phyloP scores from a whole-genome alignment of 352 stramenopile species.

The Globisporangium polare region DNA sequence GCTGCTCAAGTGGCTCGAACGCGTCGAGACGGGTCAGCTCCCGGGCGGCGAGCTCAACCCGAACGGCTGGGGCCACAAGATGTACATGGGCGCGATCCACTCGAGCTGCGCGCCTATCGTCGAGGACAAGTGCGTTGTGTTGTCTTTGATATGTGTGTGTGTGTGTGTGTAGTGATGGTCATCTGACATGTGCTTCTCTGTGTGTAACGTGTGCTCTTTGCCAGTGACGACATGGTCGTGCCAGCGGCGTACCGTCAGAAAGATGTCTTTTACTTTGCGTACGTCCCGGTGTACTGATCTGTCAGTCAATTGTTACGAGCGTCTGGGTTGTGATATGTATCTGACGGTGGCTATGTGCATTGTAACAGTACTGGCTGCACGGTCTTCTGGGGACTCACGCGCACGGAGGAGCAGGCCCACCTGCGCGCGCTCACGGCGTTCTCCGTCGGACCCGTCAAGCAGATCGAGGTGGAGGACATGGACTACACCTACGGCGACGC shows the following conservation, averaged over 20 bases:
- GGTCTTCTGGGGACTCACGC: constrained; percentile 88
- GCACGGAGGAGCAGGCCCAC: constrained; percentile 78
- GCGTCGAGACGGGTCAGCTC: constrained; percentile 71
- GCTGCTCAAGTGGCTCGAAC: constrained; percentile 84
- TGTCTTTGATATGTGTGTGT: neutral
- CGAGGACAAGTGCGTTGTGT: constrained; percentile 33
- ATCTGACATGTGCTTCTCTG: neutral
- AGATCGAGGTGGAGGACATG: constrained; percentile 89
- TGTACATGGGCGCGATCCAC: constrained; percentile 87
- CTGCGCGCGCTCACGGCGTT: constrained; percentile 55
- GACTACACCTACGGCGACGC: constrained; percentile 80
- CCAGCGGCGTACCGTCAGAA: constrained; percentile 64
- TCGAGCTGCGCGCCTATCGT: constrained; percentile 50
- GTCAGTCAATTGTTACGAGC: neutral
- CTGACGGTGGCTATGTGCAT: constrained; percentile 6
- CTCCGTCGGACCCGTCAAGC: constrained; percentile 66
- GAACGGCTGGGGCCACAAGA: constrained; percentile 78
- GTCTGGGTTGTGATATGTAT: neutral
- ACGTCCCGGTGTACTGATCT: constrained; percentile 11
- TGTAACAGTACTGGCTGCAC: constrained; percentile 66
- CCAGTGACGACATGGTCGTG: constrained; percentile 30
- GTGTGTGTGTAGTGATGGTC: neutral
- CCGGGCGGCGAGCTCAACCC: constrained; percentile 73
- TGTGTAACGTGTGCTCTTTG: neutral
- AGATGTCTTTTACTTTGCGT: constrained; percentile 86